Evolutionary conservation across 495 filamentous ascomycete species (phyloP), one percentile per base, ranked within the genome.

Genomic region (Aspergillus haitiensis): DNA sequence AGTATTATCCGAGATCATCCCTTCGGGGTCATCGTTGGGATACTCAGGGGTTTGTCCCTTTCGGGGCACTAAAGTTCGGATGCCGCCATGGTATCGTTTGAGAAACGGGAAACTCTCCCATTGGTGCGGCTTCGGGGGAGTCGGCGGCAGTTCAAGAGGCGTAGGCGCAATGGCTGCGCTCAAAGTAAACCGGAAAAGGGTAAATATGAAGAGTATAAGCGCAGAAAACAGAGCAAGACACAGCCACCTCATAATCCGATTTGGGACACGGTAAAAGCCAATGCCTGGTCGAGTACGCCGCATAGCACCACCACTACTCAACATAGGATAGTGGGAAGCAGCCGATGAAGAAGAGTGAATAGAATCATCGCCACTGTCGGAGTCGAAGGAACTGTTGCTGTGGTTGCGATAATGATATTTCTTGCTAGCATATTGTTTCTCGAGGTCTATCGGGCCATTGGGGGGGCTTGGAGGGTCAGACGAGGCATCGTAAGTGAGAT

Each of bases 51-150:
- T 70, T 58, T 88, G 90, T 10, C 88, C 74, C 13, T 72, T 67
- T 46, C 85, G 77, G 7, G 83, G 69, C 0, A 89, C 83, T 59
- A 96, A 64, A 2, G 77, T 85, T 59, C 83, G 78, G 47, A 97
- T 78, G 0, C 92, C 92, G 13, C 92, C 92, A 70, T 94, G 88
- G 69, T 97, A 97, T 55, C 92, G 80, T 48, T 81, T 86, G 57
- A 97, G 72, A 68, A 94, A 92, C 1, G 84, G 84, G 68, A 95
- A 97, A 5, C 76, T 78, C 67, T 95, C 89, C 92, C 92, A 97
- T 47, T 76, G 70, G 4, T 84, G 84, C n/a, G 90, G 88, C 47
- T 82, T 80, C 0, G 80, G 71, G 4, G 82, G 71, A 4, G 80
- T 77, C 45, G 81, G 80, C 51, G 67, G 69, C 58, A 82, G 70